Evolutionary conservation across 176 grass and related monocot genomes (phyloP).

Genomic region (Juncus effusus): DNA sequence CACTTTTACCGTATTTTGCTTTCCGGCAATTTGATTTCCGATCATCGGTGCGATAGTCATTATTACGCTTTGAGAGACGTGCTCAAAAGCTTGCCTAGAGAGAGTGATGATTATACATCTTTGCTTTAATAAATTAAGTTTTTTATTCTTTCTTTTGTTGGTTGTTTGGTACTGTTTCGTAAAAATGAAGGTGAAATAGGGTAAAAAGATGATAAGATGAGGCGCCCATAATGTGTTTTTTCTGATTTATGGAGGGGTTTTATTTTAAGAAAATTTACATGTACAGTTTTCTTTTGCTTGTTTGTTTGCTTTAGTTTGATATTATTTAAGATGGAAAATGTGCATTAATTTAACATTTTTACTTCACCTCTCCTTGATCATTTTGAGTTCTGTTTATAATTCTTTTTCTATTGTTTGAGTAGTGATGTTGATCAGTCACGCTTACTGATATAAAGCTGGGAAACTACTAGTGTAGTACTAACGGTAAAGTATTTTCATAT

Average conservation of each 20-base stretch:
- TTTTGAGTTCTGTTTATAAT: no score
- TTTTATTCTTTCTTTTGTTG: neutral
- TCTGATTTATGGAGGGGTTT: constrained; percentile 8
- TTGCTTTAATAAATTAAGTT: neutral
- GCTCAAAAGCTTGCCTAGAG: constrained; percentile 49
- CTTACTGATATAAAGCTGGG: no score
- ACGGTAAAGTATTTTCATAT: no score
- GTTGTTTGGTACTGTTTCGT: neutral
- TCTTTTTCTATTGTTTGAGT: no score
- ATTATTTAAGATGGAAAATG: no score
- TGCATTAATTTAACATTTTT: no score
- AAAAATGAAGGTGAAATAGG: neutral
- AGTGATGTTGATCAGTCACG: no score
- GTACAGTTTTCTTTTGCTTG: no score
- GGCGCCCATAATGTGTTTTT: constrained; percentile 1
- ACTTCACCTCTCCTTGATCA: no score
- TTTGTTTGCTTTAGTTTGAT: no score
- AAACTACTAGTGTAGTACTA: no score
- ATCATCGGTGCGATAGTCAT: constrained; percentile 84
- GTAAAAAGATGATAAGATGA: neutral
- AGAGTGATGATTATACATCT: constrained; percentile 15
- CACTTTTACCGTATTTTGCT: constrained; percentile 79
- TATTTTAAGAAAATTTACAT: constrained; percentile 2
- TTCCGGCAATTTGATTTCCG: constrained; percentile 77
- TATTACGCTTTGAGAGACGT: constrained; percentile 75